Percentiles rank a stretch among this genome's conserved stretches.
Evolutionary conservation across 805 yeast genomes (phyloP).

Genomic region (Starmerella floris): DNA sequence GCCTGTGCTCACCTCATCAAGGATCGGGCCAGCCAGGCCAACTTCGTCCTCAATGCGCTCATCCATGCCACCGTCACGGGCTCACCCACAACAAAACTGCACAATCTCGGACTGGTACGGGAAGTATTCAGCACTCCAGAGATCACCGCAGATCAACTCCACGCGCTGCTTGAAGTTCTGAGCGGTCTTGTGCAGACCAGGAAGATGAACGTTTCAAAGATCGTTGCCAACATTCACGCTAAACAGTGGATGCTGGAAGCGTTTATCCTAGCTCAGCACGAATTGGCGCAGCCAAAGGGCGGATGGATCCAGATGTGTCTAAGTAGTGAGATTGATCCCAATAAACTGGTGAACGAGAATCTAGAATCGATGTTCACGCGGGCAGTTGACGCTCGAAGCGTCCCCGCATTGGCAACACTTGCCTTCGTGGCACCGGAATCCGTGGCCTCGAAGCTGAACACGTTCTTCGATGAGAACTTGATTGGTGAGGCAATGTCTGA

Average conservation of each 20-base stretch:
- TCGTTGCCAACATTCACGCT: slow-evolving; percentile 4
- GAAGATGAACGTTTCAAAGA: slow-evolving; percentile 3
- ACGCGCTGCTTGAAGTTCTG: slow-evolving; percentile 1
- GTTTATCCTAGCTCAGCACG: slow-evolving; percentile 36
- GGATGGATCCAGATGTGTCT: slow-evolving; percentile 73
- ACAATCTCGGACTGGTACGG: slow-evolving; percentile 1
- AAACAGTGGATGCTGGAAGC: slow-evolving; percentile 27
- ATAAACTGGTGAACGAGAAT: slow-evolving; percentile 33
- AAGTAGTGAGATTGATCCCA: slow-evolving; percentile 51
- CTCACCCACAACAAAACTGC: not conserved
- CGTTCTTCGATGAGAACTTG: slow-evolving; percentile 35
- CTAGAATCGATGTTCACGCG: slow-evolving; percentile 21
- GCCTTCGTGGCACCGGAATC: slow-evolving; percentile 46
- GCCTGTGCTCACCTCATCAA: slow-evolving; percentile 5
- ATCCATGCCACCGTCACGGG: slow-evolving; percentile 1
- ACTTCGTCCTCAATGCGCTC: slow-evolving; percentile 2
- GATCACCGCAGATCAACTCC: not conserved
- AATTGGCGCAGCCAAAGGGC: slow-evolving; percentile 29
- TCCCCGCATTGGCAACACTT: slow-evolving; percentile 31
- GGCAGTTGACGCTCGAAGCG: slow-evolving; percentile 22
- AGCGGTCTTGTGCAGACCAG: not conserved
- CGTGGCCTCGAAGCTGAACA: slow-evolving; percentile 40
- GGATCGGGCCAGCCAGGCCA: not conserved
- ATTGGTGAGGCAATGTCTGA: slow-evolving; percentile 32
- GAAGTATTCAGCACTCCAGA: not conserved